Conservation (phyloP, 1,284 basidiomycete species). For the Microbotryum saponariae region DNA sequence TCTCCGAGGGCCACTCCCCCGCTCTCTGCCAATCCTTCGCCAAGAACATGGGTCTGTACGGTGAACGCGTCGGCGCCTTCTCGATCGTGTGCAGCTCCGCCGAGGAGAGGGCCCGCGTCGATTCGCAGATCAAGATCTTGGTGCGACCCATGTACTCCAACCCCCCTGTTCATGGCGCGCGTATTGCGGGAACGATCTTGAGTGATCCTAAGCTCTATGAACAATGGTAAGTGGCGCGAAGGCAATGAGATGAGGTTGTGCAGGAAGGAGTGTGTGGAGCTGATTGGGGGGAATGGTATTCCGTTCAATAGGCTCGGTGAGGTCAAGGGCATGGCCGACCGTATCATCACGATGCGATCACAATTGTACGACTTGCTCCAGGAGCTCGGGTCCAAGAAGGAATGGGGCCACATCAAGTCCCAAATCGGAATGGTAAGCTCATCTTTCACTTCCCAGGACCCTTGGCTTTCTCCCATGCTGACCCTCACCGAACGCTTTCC, state of each 20-base stretch:
- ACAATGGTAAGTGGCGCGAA: constrained; percentile 39
- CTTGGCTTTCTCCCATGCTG: not conserved
- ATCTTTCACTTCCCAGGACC: constrained; percentile 42
- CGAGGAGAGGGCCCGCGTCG: constrained; percentile 39
- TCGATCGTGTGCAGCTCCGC: constrained; percentile 53
- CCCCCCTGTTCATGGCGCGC: constrained; percentile 71
- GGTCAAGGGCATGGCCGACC: constrained; percentile 82
- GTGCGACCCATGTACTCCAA: constrained; percentile 98
- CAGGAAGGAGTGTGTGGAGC: not conserved
- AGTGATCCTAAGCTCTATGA: constrained; percentile 42
- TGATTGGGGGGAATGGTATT: too few species aligned
- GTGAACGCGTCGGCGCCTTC: constrained; percentile 79
- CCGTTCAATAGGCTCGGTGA: constrained; percentile 46
- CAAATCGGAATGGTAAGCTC: constrained; percentile 72
- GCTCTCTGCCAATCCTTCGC: constrained; percentile 59
- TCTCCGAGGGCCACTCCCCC: constrained; percentile 62
- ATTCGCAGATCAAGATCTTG: constrained; percentile 47
- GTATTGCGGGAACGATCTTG: constrained; percentile 45
- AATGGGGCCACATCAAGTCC: constrained; percentile 79
- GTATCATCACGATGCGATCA: constrained; percentile 83
- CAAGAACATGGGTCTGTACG: constrained; percentile 82
- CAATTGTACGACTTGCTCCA: constrained; percentile 70
- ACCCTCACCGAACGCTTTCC: not conserved
- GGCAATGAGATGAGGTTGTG: too few species aligned
- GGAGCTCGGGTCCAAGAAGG: constrained; percentile 58